phyloP scores from a whole-genome alignment of 768 basidiomycete species.

The Pisolithus microcarpus region DNA sequence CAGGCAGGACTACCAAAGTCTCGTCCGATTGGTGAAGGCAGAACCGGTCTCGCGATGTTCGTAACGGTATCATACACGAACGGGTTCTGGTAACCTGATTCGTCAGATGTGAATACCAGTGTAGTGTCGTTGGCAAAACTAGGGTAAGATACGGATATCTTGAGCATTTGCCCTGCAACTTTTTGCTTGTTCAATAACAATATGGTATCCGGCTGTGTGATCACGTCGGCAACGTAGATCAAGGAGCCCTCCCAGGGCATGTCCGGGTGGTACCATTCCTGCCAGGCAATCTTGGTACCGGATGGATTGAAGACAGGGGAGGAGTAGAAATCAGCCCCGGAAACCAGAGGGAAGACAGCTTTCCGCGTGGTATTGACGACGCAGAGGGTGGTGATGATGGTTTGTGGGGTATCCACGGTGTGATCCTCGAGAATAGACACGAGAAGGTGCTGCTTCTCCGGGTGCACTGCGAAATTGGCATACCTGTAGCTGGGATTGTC shows the following conservation, averaged over 20 bases:
- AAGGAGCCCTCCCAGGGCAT: slow-evolving; percentile 68
- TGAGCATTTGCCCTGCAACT: slow-evolving; percentile 46
- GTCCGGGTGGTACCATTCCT: slow-evolving; percentile 62
- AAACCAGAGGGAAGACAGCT: slow-evolving; percentile 38
- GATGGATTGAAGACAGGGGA: slow-evolving; percentile 53
- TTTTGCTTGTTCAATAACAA: slow-evolving; percentile 32
- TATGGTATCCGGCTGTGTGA: slow-evolving; percentile 17
- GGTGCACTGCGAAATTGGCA: slow-evolving; percentile 57
- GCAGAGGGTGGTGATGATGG: slow-evolving; percentile 45
- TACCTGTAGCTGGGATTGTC: slow-evolving; percentile 39
- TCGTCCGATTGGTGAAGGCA: slow-evolving; percentile 12
- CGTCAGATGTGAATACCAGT: slow-evolving; percentile 59
- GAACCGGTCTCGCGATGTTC: slow-evolving; percentile 18
- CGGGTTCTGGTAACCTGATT: slow-evolving; percentile 57
- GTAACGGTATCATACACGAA: slow-evolving; percentile 42
- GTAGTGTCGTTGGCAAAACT: slow-evolving; percentile 49
- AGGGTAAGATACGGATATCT: slow-evolving; percentile 53
- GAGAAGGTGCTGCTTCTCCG: slow-evolving; percentile 43
- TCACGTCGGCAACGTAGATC: slow-evolving; percentile 47
- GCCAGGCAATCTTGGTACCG: slow-evolving; percentile 52
- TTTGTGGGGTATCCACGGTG: slow-evolving; percentile 34
- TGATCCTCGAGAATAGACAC: slow-evolving; percentile 69
- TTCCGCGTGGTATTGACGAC: slow-evolving; percentile 45
- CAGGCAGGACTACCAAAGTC: slow-evolving; percentile 21
- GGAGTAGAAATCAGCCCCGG: slow-evolving; percentile 69